Conservation (phyloP, 371 early-diverging fungal species). For the Apophysomyces sp. region DNA sequence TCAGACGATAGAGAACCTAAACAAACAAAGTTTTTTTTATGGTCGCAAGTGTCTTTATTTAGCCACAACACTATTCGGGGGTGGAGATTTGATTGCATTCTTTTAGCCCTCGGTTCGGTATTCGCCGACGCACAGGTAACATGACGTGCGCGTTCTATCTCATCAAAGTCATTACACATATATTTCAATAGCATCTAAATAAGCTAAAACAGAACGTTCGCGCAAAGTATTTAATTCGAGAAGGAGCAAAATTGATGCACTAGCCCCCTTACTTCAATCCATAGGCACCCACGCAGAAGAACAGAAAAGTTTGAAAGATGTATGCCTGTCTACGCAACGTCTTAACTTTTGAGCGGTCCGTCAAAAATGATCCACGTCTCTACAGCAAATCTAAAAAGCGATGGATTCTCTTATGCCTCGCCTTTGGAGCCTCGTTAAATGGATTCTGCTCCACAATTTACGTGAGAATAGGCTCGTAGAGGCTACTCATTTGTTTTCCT, state of each 20-base stretch:
- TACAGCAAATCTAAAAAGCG: conserved; percentile 20
- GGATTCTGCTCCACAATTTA: conserved; percentile 43
- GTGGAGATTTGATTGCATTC: not conserved
- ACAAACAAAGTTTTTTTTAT: too few species aligned
- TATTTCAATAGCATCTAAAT: not conserved
- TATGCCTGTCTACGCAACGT: not conserved
- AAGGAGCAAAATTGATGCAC: not conserved
- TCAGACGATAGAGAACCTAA: not conserved
- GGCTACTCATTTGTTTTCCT: not conserved
- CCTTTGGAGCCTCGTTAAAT: conserved; percentile 31
- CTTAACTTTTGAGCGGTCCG: conserved; percentile 24
- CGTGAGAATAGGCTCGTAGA: conserved; percentile 7
- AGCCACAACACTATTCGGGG: not conserved
- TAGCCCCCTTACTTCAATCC: not conserved
- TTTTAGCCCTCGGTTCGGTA: not conserved
- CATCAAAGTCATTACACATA: not conserved
- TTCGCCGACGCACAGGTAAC: not conserved
- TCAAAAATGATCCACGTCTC: conserved; percentile 29
- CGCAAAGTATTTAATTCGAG: not conserved
- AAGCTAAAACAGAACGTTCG: not conserved
- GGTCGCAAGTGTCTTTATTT: not conserved
- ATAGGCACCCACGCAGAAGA: too few species aligned
- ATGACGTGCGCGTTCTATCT: not conserved
- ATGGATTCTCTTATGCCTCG: conserved; percentile 27
- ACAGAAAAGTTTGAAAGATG: not conserved